These are phyloP conservation scores for Naumovozyma dairenensis DNA, from an alignment of 805 yeast genomes.

Conservation along the genomic window DNA sequence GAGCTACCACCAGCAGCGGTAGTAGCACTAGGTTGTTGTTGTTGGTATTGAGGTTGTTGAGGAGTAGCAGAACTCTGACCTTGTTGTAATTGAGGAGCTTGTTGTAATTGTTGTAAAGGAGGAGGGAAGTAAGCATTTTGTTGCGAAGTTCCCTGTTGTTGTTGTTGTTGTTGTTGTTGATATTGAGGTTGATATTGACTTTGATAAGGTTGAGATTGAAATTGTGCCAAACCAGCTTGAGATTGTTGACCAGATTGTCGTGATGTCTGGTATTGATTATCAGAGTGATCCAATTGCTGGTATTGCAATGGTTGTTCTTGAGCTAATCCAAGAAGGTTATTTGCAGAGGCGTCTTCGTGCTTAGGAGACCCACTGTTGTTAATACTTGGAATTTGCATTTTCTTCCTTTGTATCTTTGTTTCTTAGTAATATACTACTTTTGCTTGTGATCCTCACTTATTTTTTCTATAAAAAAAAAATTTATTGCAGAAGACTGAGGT, in stretches of 20 bases:
- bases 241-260: constrained; percentile 8
- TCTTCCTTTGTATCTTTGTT: too few relatives aligned
- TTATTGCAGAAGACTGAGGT: too few relatives aligned
- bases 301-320: constrained; percentile 20
- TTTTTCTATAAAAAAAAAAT: too few relatives aligned
- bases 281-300: constrained; percentile 16
- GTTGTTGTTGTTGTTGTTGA: constrained; percentile 8
- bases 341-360: constrained; percentile 11
- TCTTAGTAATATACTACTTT: too few relatives aligned
- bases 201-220: constrained; percentile 11
- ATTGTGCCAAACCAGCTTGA: constrained; percentile 11
- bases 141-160: constrained; percentile 5
- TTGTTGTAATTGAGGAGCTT: constrained; percentile 9
- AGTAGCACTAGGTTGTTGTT: constrained; percentile 5
- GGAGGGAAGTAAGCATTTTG: constrained; percentile 5
- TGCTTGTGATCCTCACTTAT: too few relatives aligned
- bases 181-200: constrained; percentile 11
- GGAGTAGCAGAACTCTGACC: constrained; percentile 5
- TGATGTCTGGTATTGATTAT: constrained; percentile 9
- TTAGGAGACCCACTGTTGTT: constrained; percentile 14
- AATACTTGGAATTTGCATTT: constrained; percentile 10
- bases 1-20: not conserved
- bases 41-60: constrained; percentile 7
- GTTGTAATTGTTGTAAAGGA: constrained; percentile 7
- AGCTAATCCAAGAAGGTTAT: not conserved